Evolutionary conservation across 768 basidiomycete species (phyloP).

Genomic region (Mycena crocata): DNA sequence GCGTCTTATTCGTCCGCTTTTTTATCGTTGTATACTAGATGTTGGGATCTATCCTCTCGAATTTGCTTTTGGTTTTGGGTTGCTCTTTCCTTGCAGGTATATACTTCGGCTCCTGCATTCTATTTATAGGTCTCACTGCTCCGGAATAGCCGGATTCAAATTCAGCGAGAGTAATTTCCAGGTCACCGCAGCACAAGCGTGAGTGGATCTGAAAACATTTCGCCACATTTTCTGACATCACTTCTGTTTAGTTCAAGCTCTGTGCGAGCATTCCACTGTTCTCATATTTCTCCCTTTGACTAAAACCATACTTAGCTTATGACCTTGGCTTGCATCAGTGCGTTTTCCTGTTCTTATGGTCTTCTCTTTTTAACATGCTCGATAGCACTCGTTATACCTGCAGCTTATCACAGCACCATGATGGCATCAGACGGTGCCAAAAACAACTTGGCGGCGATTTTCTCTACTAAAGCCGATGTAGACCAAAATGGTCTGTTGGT

Average conservation of each 20-base stretch:
- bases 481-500: slow-evolving; percentile 66
- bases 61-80: slow-evolving; percentile 89
- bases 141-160: slow-evolving; percentile 72
- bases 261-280: slow-evolving; percentile 42
- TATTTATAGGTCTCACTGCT: slow-evolving; percentile 11
- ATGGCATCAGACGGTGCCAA: slow-evolving; percentile 13
- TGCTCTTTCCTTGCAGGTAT: slow-evolving; percentile 89
- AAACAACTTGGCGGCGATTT: slow-evolving; percentile 18
- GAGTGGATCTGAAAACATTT: too few relatives aligned
- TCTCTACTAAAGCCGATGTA: slow-evolving; percentile 33
- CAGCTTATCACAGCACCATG: slow-evolving; percentile 77
- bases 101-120: slow-evolving; percentile 27
- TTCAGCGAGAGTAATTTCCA: slow-evolving; percentile 80
- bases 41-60: slow-evolving; percentile 92
- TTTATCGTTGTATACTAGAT: slow-evolving; percentile 57
- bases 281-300: slow-evolving; percentile 13
- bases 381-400: slow-evolving; percentile 86
- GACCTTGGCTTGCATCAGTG: slow-evolving; percentile 89
- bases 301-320: slow-evolving; percentile 63
- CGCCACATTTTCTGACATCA: neutral
- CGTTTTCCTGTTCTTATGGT: slow-evolving; percentile 38
- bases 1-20: neutral
- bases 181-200: slow-evolving; percentile 90
- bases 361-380: slow-evolving; percentile 7
- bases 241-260: slow-evolving; percentile 55